Conservation (phyloP, 352 stramenopile species). For the Nothophytophthora sp. region DNA sequence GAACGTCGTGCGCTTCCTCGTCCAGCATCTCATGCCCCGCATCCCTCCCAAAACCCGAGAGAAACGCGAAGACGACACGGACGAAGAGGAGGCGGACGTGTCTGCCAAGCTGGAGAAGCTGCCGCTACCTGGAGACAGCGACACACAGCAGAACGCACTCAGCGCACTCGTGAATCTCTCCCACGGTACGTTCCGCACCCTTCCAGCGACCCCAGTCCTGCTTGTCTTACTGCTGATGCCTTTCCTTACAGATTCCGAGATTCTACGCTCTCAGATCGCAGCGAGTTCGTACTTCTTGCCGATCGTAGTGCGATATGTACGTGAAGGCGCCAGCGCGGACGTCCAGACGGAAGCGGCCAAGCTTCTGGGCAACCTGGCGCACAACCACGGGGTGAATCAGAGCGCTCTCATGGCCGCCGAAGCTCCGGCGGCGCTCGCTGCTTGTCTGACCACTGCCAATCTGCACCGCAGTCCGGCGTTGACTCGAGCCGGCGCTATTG, state of each 20-base stretch:
- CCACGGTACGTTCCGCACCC: slow-evolving; percentile 37
- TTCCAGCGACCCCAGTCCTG: not conserved
- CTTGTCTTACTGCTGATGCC: not conserved
- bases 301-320: slow-evolving; percentile 50
- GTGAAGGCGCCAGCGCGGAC: slow-evolving; percentile 29
- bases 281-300: slow-evolving; percentile 59
- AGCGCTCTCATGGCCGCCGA: slow-evolving; percentile 62
- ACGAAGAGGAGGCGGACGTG: slow-evolving; percentile 17
- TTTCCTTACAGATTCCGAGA: slow-evolving; percentile 55
- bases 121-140: slow-evolving; percentile 34
- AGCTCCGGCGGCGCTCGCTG: slow-evolving; percentile 44
- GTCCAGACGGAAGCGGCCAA: slow-evolving; percentile 64
- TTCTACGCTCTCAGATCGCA: slow-evolving; percentile 70
- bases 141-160: slow-evolving; percentile 49
- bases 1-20: slow-evolving; percentile 51
- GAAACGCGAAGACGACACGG: slow-evolving; percentile 8
- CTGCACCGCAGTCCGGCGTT: slow-evolving; percentile 35
- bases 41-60: slow-evolving; percentile 24
- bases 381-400: slow-evolving; percentile 74
- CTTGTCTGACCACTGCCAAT: slow-evolving; percentile 30
- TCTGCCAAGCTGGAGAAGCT: slow-evolving; percentile 32
- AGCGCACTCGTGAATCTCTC: slow-evolving; percentile 71
- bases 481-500: slow-evolving; percentile 51
- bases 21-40: slow-evolving; percentile 37
- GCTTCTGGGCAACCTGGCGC: slow-evolving; percentile 66